These are phyloP conservation scores for Ogataea pignaliae DNA, from an alignment of 805 yeast genomes.

Conservation along the genomic window DNA sequence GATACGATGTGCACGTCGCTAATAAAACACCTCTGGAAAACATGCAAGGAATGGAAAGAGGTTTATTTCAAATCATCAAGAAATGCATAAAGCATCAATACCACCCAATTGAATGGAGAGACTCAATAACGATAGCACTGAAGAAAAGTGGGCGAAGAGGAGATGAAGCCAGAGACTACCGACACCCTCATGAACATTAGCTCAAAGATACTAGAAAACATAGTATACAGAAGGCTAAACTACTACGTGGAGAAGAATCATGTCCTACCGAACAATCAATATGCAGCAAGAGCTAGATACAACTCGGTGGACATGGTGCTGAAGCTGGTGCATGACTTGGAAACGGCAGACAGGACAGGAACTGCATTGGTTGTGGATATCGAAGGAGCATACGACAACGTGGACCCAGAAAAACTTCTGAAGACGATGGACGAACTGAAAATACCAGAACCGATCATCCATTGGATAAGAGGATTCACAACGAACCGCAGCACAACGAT, in stretches of 20 bases:
- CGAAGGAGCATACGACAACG: not conserved
- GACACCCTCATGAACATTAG: constrained; percentile 4
- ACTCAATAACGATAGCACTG: not conserved
- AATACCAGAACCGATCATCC: not conserved
- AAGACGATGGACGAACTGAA: not conserved
- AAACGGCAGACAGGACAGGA: not conserved
- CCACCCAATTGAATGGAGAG: no score
- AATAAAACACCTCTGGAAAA: no score
- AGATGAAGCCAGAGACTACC: not conserved
- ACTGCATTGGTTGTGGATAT: not conserved
- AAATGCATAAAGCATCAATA: no score
- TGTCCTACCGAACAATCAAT: not conserved
- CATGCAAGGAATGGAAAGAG: no score
- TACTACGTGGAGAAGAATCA: not conserved
- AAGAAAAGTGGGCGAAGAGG: not conserved
- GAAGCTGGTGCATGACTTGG: not conserved
- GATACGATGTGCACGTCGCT: no score
- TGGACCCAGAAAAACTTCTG: not conserved
- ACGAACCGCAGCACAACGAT: no score
- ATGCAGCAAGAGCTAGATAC: not conserved
- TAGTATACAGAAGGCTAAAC: not conserved
- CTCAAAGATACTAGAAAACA: constrained; percentile 1
- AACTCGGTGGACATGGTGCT: not conserved
- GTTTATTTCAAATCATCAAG: no score
- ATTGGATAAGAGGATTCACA: not conserved